Evolutionary conservation across 306 rosid species (phyloP), one percentile per base, ranked within the genome.

Genomic region (Aeschynomene evenia): DNA sequence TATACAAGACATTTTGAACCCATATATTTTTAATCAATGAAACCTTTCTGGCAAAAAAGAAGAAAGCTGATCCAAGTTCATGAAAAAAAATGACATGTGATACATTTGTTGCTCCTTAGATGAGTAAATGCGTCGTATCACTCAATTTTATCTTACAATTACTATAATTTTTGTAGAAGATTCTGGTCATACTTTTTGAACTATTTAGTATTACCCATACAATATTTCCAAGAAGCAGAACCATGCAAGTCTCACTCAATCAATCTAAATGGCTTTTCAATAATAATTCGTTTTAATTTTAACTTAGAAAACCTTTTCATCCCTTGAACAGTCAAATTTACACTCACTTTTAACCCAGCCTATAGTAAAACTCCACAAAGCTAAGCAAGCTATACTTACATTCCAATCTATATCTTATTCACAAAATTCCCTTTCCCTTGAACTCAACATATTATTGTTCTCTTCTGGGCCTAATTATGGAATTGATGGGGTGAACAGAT

Each of bases 241-340:
- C 50, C 36, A 13, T 9, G 60, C 51, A 55, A 60, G 50, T 56
- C 13, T 21, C 81, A 69, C 76, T 16, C n/a, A 56, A 56, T 75
- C n/a, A n/a, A n/a, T n/a, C n/a, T 18, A 59, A 8, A 3, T 39
- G 29, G 43, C 4, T 28, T 60, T 60, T 49, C 16, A 14, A 70
- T 22, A 46, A 77, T 33, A 46, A 63, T 63, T 70, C 48, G n/a
- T 14, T 42, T 36, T 56, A 46, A 36, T 61, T 18, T 64, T n/a
- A n/a, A n/a, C n/a, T n/a, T 36, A 8, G 46, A 57, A 31, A 45
- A 65, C 64, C 20, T 71, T 64, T 57, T 54, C 1, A 0, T 8
- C 40, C 8, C 20, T 45, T 6, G 1, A 64, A 49, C 6, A 57
- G 61, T 33, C 72, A 43, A 19, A 40, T 40, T 40, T 11, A 40